Conservation (phyloP, 306 rosid species). For the Pyrus pyrifolia region DNA sequence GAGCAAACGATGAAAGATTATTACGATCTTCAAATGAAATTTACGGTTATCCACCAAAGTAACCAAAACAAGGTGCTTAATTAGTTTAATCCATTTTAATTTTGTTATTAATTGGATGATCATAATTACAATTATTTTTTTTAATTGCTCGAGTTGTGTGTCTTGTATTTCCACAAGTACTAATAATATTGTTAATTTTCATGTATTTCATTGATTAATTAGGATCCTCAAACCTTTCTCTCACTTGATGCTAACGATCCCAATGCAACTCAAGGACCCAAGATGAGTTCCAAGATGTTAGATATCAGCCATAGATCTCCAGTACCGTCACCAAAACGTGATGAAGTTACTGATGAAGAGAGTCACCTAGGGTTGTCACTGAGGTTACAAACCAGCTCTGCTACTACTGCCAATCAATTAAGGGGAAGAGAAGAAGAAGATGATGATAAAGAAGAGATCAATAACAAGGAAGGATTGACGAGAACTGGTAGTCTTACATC, state of each 20-base stretch:
- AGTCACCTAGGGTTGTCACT: slow-evolving; percentile 65
- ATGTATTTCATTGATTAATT: not conserved
- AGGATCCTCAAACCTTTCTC: slow-evolving; percentile 54
- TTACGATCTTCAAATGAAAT: slow-evolving; percentile 64
- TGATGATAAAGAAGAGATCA: slow-evolving; percentile 16
- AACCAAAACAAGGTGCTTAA: slow-evolving; percentile 37
- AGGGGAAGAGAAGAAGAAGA: slow-evolving; percentile 15
- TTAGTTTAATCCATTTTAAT: not conserved
- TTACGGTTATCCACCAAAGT: slow-evolving; percentile 49
- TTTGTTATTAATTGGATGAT: not conserved
- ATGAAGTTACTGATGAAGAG: slow-evolving; percentile 18
- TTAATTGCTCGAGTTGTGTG: not conserved
- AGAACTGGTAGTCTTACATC: slow-evolving; percentile 3
- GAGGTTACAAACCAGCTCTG: slow-evolving; percentile 40
- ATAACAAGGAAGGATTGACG: slow-evolving; percentile 17
- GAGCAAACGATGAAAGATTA: slow-evolving; percentile 82
- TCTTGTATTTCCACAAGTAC: not conserved
- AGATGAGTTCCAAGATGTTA: slow-evolving; percentile 16
- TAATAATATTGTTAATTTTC: not conserved
- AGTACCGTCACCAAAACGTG: slow-evolving; percentile 8
- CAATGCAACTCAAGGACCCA: not conserved
- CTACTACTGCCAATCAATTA: not conserved
- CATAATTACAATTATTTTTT: not conserved
- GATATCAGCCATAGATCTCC: slow-evolving; percentile 23
- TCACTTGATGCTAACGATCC: slow-evolving; percentile 38